Evolutionary conservation across 2,329 filamentous ascomycete species (phyloP).

Genomic region (Diaporthe citriasiana): DNA sequence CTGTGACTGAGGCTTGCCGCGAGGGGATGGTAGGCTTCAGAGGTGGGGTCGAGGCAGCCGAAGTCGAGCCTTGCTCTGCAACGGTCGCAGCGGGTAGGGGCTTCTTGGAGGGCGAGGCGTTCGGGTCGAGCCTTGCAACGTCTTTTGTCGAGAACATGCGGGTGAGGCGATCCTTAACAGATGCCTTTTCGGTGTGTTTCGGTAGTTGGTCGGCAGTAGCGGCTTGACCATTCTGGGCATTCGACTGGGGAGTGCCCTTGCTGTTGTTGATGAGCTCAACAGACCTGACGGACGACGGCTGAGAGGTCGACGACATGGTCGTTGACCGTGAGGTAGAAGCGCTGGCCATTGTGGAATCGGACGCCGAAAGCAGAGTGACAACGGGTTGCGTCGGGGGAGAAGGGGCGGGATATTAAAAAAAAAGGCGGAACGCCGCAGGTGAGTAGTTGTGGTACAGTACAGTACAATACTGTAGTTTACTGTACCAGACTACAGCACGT

Average conservation of each 20-base stretch:
- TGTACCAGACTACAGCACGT: neutral
- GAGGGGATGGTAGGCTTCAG: conserved; percentile 46
- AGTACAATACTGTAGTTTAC: neutral
- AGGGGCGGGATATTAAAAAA: conserved; percentile 11
- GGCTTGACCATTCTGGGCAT: conserved; percentile 56
- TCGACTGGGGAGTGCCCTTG: conserved; percentile 57
- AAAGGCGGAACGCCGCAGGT: conserved; percentile 21
- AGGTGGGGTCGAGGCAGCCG: conserved; percentile 51
- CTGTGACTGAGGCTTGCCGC: conserved; percentile 60
- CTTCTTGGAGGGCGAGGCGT: conserved; percentile 39
- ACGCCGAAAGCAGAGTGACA: conserved; percentile 17
- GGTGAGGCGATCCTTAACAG: conserved; percentile 74
- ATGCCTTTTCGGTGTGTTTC: conserved; percentile 66
- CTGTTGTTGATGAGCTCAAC: conserved; percentile 59
- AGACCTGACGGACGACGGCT: conserved; percentile 65
- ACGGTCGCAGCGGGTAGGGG: conserved; percentile 31
- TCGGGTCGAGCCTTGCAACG: conserved; percentile 50
- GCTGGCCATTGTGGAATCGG: conserved; percentile 50
- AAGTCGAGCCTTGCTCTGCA: conserved; percentile 45
- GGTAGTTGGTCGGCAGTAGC: conserved; percentile 51
- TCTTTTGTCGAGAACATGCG: conserved; percentile 77
- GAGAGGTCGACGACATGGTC: conserved; percentile 61
- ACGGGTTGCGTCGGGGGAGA: neutral
- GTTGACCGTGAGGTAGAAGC: conserved; percentile 51
- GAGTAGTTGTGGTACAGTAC: neutral